A percentile compares a stretch with the other conserved stretches of the same genome.
Evolutionary conservation across 352 stramenopile species (phyloP).

Genomic region (Globisporangium nodosum): DNA sequence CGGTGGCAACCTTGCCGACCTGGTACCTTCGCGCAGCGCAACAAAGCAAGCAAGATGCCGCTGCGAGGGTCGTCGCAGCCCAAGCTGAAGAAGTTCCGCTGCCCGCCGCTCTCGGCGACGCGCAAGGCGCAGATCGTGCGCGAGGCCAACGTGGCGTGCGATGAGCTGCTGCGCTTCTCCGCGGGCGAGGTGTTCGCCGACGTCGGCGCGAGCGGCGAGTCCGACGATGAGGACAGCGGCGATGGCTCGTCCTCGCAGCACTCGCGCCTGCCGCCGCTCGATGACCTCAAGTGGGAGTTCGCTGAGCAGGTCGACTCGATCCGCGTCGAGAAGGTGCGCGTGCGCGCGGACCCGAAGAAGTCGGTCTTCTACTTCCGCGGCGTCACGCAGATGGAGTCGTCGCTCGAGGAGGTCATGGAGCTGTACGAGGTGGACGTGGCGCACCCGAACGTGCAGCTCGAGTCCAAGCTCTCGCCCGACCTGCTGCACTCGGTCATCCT

Average conservation of each 20-base stretch:
- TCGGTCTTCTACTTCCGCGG: conserved; percentile 70
- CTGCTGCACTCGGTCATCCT: conserved; percentile 75
- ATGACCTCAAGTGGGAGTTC: conserved; percentile 69
- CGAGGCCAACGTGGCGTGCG: conserved; percentile 69
- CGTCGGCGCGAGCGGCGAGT: conserved; percentile 13
- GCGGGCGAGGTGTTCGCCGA: conserved; percentile 44
- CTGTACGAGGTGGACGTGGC: conserved; percentile 68
- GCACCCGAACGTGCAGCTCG: conserved; percentile 68
- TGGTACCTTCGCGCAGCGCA: too few relatives aligned
- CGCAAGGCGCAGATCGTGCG: conserved; percentile 61
- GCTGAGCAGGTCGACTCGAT: conserved; percentile 63
- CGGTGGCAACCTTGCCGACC: too few relatives aligned
- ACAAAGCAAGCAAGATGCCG: neutral
- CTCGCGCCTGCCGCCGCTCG: conserved; percentile 2
- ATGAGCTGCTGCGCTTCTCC: conserved; percentile 72
- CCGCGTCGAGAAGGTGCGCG: conserved; percentile 73
- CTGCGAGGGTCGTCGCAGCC: conserved; percentile 41
- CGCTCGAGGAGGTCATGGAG: conserved; percentile 65
- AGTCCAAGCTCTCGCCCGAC: conserved; percentile 68
- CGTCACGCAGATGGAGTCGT: conserved; percentile 58
- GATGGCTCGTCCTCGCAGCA: neutral
- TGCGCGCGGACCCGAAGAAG: conserved; percentile 51
- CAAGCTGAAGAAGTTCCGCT: conserved; percentile 79
- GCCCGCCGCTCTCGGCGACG: conserved; percentile 52
- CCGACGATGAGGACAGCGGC: conserved; percentile 16